A percentile compares a stretch with the other conserved stretches of the same genome.
These are phyloP conservation scores for Kitagawia praeruptora DNA, from an alignment of 129 eudicot genomes.

Conservation along the genomic window DNA sequence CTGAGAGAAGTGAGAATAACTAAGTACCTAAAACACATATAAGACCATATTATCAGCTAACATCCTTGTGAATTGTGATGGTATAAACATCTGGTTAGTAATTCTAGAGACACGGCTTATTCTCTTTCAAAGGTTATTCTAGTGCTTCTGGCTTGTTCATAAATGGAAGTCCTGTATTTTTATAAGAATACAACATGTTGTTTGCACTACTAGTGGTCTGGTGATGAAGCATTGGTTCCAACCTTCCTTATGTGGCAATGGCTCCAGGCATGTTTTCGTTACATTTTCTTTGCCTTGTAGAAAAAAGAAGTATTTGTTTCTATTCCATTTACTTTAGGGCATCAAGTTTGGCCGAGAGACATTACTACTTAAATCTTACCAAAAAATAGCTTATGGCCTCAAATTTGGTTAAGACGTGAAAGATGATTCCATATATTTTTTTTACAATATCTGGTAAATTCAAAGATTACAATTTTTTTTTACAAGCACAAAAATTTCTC, in stretches of 20 bases:
- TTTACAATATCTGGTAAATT: not conserved
- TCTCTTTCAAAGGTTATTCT: not conserved
- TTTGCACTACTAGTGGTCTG: not conserved
- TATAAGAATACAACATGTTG: not conserved
- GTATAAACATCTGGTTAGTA: not conserved
- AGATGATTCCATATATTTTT: not conserved
- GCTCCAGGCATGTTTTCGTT: not conserved
- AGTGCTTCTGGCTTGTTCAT: not conserved
- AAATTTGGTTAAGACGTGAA: not conserved
- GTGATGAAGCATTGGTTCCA: not conserved
- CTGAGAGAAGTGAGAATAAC: not conserved
- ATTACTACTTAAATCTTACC: not conserved
- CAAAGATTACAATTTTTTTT: not conserved
- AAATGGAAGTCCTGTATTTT: not conserved
- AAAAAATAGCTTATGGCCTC: not conserved
- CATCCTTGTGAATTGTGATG: not conserved
- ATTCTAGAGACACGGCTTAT: not conserved
- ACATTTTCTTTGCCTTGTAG: not conserved
- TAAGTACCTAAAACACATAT: not conserved
- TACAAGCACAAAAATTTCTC: not conserved
- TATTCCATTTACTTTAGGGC: not conserved
- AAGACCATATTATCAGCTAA: not conserved
- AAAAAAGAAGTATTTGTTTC: not conserved
- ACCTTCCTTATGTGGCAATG: not conserved
- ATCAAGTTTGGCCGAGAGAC: not conserved